Conservation (phyloP, 2,329 filamentous ascomycete species). For the Triangularia verruculosa region DNA sequence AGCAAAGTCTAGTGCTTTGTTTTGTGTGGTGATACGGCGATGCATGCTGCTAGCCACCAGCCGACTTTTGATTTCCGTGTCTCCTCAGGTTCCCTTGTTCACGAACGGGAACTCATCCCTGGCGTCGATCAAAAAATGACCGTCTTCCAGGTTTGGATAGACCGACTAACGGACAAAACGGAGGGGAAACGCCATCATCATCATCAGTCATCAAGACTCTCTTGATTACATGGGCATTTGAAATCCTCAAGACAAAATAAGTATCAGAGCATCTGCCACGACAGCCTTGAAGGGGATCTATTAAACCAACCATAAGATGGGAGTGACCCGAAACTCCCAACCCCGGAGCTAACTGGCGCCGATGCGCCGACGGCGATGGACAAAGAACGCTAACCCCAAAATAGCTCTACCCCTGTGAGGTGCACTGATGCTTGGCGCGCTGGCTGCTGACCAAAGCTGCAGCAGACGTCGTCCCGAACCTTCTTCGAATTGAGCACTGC, state of each 20-base stretch:
- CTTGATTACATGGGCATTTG: background rate
- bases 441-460: background rate
- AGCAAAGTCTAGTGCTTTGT: background rate
- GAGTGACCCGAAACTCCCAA: background rate
- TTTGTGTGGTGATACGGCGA: background rate
- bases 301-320: background rate
- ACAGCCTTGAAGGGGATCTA: background rate
- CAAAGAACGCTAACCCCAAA: background rate
- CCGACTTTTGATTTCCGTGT: background rate
- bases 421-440: background rate
- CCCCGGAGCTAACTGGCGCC: constrained; percentile 2
- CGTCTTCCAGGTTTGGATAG: no score
- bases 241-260: background rate
- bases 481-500: background rate
- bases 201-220: background rate
- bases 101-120: background rate
- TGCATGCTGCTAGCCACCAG: background rate
- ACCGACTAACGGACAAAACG: background rate
- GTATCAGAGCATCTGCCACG: background rate
- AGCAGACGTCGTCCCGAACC: background rate
- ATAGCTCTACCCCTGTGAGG: background rate
- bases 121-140: background rate
- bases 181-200: background rate
- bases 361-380: background rate
- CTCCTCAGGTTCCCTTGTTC: background rate